Percentiles rank a stretch among this genome's conserved stretches.
Evolutionary conservation across 202 grass and related monocot genomes (phyloP).

Genomic region (Schoenoplectus tabernaemontani): DNA sequence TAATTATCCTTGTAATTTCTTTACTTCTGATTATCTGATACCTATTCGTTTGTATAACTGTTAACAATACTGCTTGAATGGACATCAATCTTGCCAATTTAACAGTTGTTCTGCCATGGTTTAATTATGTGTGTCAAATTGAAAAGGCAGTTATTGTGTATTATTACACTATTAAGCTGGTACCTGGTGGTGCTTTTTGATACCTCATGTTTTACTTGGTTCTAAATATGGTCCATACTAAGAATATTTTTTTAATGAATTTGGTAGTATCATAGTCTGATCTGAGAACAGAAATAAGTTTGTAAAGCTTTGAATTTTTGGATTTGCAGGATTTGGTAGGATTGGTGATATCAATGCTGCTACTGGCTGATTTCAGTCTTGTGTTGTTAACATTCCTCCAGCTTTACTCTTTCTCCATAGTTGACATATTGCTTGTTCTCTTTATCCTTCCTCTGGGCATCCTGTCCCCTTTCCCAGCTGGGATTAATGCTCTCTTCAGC

Average conservation of each 20-base stretch:
- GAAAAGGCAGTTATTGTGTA: not conserved
- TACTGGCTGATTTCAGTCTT: slow-evolving; percentile 93
- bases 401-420: slow-evolving; percentile 95
- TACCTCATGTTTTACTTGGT: not conserved
- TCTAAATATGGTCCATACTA: not conserved
- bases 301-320: not conserved
- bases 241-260: slow-evolving; percentile 7
- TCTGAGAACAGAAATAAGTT: not conserved
- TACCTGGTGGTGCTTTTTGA: not conserved
- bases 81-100: not conserved
- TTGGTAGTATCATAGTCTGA: not conserved
- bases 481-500: slow-evolving; percentile 99
- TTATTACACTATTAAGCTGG: too few species aligned
- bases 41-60: not conserved
- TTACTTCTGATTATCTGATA: slow-evolving; percentile 18
- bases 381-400: slow-evolving; percentile 96
- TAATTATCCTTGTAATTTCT: not conserved
- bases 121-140: not conserved
- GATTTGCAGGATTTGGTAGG: slow-evolving; percentile 94
- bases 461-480: slow-evolving; percentile 93
- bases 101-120: not conserved
- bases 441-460: slow-evolving; percentile 98
- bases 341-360: slow-evolving; percentile 86
- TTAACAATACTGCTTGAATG: not conserved
- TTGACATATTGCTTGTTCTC: slow-evolving; percentile 79